Base-by-base conservation (phyloP, 495 filamentous ascomycete genomes). In the Penicillium herquei region DNA sequence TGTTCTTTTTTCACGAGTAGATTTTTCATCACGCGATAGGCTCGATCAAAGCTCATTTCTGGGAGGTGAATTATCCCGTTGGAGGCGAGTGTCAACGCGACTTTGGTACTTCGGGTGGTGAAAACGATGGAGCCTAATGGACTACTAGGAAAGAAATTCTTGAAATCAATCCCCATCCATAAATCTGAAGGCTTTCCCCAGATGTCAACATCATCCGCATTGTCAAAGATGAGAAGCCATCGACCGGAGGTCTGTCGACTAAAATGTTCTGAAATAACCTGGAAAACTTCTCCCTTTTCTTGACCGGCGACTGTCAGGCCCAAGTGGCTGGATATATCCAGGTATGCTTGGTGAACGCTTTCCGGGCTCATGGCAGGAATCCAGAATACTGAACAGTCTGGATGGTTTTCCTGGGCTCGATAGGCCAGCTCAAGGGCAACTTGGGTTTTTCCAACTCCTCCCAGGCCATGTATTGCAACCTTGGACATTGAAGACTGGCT, bases 401-500 rank as follows among this genome's bases (percentile, higher is more conserved):
- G 58, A 6, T 70, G 46, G 14, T 59, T 43, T 9, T 74, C 70
- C 56, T 61, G 70, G 6, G 64, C 49, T 54, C 70, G 67, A 54
- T 78, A 78, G 0, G 72, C 71, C 37, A 81, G 49, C 50, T 79
- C 73, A 8, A 85, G 51, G 1, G 70, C 74, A n/a, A 84, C 59
- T 51, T 81, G 79, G 0, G 80, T 80, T 52, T 83, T 84, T 0
- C 78, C 78, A 5, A 79, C 62, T 0, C 78, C 80, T 0, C 77
- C 79, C 6, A 80, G 66, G 0, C 81, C 80, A 34, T 56, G 53
- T 7, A 84, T 52, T 0, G 75, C 60, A 11, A 70, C 58, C 56
- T 46, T 39, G 30, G n/a, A 0, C 39, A 3, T 4, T 8, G 3
- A 14, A 18, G 7, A 0, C 21, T 41, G 5, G 4, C 3, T 16